Evolutionary conservation across 768 basidiomycete species (phyloP).

Genomic region (Naganishia onofrii): DNA sequence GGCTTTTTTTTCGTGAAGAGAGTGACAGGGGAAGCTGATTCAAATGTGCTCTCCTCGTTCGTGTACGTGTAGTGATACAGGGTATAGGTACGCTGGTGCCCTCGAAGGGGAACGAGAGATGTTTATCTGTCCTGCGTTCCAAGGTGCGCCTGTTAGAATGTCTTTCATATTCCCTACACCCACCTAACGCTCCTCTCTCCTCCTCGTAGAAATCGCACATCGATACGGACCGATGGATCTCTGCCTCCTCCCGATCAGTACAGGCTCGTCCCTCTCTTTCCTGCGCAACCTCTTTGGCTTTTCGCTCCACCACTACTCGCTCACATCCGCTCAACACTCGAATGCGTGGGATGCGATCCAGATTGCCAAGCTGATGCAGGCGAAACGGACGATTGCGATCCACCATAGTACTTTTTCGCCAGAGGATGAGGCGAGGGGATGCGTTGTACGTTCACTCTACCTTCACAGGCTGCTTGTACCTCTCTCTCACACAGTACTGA

Average conservation of each 20-base stretch:
- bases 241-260: conserved; percentile 47
- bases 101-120: conserved; percentile 31
- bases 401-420: conserved; percentile 35
- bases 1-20: not conserved
- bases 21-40: not conserved
- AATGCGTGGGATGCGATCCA: conserved; percentile 35
- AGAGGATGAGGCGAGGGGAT: conserved; percentile 32
- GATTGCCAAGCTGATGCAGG: conserved; percentile 26
- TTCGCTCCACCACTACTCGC: conserved; percentile 49
- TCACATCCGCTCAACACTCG: conserved; percentile 43
- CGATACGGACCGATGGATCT: conserved; percentile 45
- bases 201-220: conserved; percentile 41
- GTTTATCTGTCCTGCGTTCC: conserved; percentile 50
- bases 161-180: not conserved
- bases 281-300: conserved; percentile 48
- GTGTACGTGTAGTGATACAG: conserved; percentile 49
- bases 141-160: conserved; percentile 33
- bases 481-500: too few relatives aligned
- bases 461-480: not conserved
- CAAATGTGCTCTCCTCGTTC: not conserved
- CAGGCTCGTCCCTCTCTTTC: conserved; percentile 51
- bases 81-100: conserved; percentile 49
- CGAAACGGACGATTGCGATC: conserved; percentile 23
- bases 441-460: conserved; percentile 20
- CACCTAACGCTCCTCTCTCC: not conserved